A percentile compares a stretch with the other conserved stretches of the same genome.
Conservation (phyloP, 1,284 basidiomycete genomes). For the Ganoderma sp. region DNA sequence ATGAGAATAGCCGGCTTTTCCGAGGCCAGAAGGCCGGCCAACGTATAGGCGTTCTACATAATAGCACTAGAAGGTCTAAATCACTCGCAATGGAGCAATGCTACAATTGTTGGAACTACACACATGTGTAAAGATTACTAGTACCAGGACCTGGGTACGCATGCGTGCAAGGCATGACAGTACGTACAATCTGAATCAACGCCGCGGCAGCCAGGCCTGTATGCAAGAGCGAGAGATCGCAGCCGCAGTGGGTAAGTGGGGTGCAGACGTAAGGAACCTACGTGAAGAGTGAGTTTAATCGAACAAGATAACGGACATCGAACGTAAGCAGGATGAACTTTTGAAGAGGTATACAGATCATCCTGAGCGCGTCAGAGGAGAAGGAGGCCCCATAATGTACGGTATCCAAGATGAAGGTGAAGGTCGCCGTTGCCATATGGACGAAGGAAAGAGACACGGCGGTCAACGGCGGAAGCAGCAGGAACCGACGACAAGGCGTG, state of each 20-base stretch:
- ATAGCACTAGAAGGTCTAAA: not conserved
- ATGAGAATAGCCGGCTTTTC: not conserved
- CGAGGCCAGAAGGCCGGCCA: not conserved
- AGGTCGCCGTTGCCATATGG: not conserved
- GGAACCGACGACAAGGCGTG: not conserved
- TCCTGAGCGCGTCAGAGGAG: not conserved
- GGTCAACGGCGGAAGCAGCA: not conserved
- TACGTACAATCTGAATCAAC: not conserved
- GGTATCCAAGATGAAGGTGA: conserved; percentile 1
- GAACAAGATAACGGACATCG: not conserved
- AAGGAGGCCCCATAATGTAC: conserved; percentile 7
- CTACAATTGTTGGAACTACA: conserved; percentile 12
- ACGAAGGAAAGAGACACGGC: not conserved
- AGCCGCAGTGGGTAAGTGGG: not conserved
- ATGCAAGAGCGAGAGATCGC: not conserved
- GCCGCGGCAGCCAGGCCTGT: not conserved
- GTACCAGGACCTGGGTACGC: not conserved
- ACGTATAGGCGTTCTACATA: not conserved
- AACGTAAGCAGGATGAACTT: not conserved
- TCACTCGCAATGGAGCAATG: not conserved
- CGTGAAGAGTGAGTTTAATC: not conserved
- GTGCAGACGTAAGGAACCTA: not conserved
- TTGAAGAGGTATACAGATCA: conserved; percentile 19
- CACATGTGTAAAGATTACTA: not conserved
- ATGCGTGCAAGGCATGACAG: not conserved